These are phyloP conservation scores for Silene latifolia DNA, from an alignment of 148 eudicot species.

Conservation along the genomic window DNA sequence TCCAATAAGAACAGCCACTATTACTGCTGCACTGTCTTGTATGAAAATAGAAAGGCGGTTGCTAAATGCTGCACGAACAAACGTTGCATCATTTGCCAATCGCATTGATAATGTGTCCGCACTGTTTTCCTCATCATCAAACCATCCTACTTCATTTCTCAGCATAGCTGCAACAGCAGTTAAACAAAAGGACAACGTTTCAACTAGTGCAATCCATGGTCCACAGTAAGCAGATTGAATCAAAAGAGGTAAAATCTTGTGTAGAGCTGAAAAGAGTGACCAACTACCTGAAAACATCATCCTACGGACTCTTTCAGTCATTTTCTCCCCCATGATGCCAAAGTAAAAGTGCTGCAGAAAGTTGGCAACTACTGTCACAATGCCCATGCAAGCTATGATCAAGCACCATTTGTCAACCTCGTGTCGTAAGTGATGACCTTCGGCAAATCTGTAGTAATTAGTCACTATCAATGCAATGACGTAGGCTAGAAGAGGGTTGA, in stretches of 20 bases:
- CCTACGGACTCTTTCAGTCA: slow-evolving; percentile 98
- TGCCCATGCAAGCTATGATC: slow-evolving; percentile 88
- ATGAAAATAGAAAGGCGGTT: slow-evolving; percentile 92
- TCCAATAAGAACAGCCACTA: slow-evolving; percentile 87
- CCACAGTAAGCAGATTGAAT: background rate
- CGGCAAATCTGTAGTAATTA: slow-evolving; percentile 54
- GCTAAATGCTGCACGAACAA: slow-evolving; percentile 99
- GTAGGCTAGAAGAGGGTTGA: slow-evolving; percentile 96
- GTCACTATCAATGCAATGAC: slow-evolving; percentile 84
- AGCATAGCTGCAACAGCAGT: slow-evolving; percentile 66
- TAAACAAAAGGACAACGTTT: slow-evolving; percentile 5
- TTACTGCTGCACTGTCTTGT: slow-evolving; percentile 92
- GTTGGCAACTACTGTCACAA: slow-evolving; percentile 93
- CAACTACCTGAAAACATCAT: slow-evolving; percentile 96
- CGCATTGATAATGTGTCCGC: slow-evolving; percentile 97
- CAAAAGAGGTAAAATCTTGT: background rate
- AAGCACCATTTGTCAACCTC: slow-evolving; percentile 98
- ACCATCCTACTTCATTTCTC: slow-evolving; percentile 99
- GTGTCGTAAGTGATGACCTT: slow-evolving; percentile 42
- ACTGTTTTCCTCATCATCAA: slow-evolving; percentile 95
- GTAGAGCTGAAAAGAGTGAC: slow-evolving; percentile 2
- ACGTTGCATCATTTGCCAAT: slow-evolving; percentile 97
- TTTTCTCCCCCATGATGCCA: slow-evolving; percentile 99
- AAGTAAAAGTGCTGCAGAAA: slow-evolving; percentile 97
- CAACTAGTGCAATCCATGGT: slow-evolving; percentile 15